Base-by-base conservation (phyloP, 495 filamentous ascomycete genomes). In the Aspergillus bertholletiae region DNA sequence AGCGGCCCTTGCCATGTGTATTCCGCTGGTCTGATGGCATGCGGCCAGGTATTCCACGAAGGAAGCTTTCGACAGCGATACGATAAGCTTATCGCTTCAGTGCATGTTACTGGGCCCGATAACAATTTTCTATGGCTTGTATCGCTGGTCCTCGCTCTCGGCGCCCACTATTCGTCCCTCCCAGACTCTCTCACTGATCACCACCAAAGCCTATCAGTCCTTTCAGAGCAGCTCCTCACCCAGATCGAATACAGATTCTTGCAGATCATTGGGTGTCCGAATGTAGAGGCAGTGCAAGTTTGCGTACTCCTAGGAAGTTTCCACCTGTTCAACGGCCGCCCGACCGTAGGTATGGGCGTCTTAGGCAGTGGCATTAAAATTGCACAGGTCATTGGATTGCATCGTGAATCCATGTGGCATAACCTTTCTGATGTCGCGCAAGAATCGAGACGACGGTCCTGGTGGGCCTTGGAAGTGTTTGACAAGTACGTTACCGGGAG, bases 231-330 rank as follows among this genome's bases (percentile, higher is more conserved):
- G n/a, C 21, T 59, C 23, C 51, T 59, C 13, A 17, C 21, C 15
- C 41, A 39, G 23, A 26, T 50, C 27, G 56, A 59, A 54, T 15
- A 49, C 8, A 54, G 22, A 34, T 49, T 59, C 35, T 35, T 30
- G 6, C 7, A 17, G 5, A 59, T 59, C 30, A 49, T 59, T 49
- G 51, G 43, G 27, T 50, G 32, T 5, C 32, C 56, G 23, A 54
- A 53, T 55, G 50, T 49, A 9, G 56, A 59, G 43, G 44, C 56
- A 12, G 56, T 59, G 23, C 56, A 59, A 35, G 20, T 59, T 21
- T 59, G 56, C 28, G 39, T 59, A 17, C 37, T 59, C 11, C 22
- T 59, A 28, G 52, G 56, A 7, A 59, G 52, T 26, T 59, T 51
- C 32, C 39, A 51, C 35, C 18, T 59, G 2, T 59, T 55, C 47